phyloP scores from a whole-genome alignment of 148 eudicot genomes.

The Dysphania ambrosioides region DNA sequence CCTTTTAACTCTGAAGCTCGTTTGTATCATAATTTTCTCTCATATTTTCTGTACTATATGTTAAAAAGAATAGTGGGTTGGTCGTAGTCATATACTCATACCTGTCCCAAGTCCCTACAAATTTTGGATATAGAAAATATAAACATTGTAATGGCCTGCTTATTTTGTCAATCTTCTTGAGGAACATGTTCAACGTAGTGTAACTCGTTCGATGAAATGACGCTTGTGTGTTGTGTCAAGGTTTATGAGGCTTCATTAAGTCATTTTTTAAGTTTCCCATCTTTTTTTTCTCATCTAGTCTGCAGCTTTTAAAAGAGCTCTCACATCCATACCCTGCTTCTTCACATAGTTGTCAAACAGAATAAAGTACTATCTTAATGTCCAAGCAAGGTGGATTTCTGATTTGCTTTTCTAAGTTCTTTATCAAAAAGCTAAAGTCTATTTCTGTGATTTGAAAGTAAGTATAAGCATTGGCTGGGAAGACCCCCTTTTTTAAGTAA shows the following conservation, averaged over 20 bases:
- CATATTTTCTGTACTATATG: not conserved
- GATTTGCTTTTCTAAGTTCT: not conserved
- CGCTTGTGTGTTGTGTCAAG: no score
- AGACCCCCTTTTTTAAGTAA: not conserved
- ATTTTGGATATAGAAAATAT: not conserved
- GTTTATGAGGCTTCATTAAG: not conserved
- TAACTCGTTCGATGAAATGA: no score
- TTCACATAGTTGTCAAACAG: not conserved
- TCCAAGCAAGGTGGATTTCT: not conserved
- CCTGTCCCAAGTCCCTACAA: not conserved
- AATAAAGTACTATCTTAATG: not conserved
- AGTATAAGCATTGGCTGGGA: not conserved
- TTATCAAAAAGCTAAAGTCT: not conserved
- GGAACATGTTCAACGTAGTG: not conserved
- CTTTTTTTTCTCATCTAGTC: not conserved
- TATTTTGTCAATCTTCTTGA: no score
- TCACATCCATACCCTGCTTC: not conserved
- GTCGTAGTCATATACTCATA: not conserved
- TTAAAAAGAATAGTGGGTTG: not conserved
- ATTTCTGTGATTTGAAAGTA: not conserved
- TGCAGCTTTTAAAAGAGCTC: not conserved
- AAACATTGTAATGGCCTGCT: no score
- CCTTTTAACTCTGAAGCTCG: not conserved
- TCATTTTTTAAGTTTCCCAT: not conserved
- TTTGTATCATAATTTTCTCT: not conserved